Evolutionary conservation across 2,329 filamentous ascomycete species (phyloP).

Genomic region (Pseudogymnoascus sp.): DNA sequence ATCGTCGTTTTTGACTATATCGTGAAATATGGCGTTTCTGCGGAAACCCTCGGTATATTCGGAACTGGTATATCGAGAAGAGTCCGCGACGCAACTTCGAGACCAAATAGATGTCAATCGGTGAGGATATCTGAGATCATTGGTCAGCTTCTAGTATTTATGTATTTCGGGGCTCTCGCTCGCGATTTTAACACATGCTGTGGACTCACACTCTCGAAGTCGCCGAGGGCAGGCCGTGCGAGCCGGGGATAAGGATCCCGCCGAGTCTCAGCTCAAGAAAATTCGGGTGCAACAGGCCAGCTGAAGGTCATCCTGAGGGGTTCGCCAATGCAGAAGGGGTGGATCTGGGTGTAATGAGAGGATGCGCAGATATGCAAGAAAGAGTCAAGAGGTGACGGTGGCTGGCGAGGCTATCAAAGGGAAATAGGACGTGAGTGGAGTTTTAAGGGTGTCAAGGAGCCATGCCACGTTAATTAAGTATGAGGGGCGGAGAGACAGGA

Average conservation of each 20-base stretch:
- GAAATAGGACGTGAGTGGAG: not conserved
- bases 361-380: not conserved
- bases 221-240: not conserved
- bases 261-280: not conserved
- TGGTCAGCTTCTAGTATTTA: not conserved
- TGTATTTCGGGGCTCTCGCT: not conserved
- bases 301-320: not conserved
- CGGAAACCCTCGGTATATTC: not conserved
- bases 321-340: not conserved
- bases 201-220: not conserved
- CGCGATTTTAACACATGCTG: not conserved
- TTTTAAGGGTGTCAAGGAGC: constrained; percentile 3
- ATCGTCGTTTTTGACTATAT: not conserved
- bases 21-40: not conserved
- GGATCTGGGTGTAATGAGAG: not conserved
- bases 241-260: not conserved
- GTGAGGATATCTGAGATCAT: not conserved
- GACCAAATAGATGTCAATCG: not conserved
- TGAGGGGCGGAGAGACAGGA: not conserved
- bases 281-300: not conserved
- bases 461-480: constrained; percentile 5
- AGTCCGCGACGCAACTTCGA: not conserved
- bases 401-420: not conserved
- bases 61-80: not conserved
- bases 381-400: not conserved